Base-by-base conservation (phyloP, 208 protist genomes). In the Balamuthia mandrillaris region DNA sequence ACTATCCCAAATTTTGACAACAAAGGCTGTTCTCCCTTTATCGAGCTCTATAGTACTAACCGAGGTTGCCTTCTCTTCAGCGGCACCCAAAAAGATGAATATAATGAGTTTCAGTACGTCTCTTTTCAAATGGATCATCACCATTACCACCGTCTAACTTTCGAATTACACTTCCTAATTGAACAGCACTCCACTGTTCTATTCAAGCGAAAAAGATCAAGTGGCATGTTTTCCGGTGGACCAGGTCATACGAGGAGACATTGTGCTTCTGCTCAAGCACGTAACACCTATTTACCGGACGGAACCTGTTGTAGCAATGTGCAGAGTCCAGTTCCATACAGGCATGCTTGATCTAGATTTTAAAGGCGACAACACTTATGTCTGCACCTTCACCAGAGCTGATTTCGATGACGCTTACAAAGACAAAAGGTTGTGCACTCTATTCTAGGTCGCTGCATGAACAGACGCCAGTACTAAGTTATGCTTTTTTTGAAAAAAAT, bases 1-100 rank as follows among this genome's bases (percentile, higher is more conserved):
- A 83, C 77, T 27, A 83, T 83, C 1, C 77, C 77, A 29, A 83
- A 83, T 39, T 83, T 83, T 47, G 77, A 83, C n/a, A n/a, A n/a
- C 42, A 83, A 83, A 56, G 77, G 77, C 47, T 83, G 77, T 24
- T 83, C 54, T 4, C 77, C 77, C 54, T 83, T 44, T 31, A 9
- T 83, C 14, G 77, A 83, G 54, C 61, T 83, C 27, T 70, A 68
- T 31, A 68, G 54, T 31, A 83, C 77, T n/a, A 56, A 49, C n/a
- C 61, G 27, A 6, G 54, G 54, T 56, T 21, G 41, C 33, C 29
- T 63, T 39, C 3, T 83, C 27, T n/a, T 83, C 77, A 7, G n/a
- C 31, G 0, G 54, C 77, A n/a, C 77, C 77, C n/a, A n/a, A n/a
- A n/a, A n/a, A n/a, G 41, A 70, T 24, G 77, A 44, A 56, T 83